phyloP scores from a whole-genome alignment of 2,329 filamentous ascomycete species.

The Ophiostoma novo-ulmi region DNA sequence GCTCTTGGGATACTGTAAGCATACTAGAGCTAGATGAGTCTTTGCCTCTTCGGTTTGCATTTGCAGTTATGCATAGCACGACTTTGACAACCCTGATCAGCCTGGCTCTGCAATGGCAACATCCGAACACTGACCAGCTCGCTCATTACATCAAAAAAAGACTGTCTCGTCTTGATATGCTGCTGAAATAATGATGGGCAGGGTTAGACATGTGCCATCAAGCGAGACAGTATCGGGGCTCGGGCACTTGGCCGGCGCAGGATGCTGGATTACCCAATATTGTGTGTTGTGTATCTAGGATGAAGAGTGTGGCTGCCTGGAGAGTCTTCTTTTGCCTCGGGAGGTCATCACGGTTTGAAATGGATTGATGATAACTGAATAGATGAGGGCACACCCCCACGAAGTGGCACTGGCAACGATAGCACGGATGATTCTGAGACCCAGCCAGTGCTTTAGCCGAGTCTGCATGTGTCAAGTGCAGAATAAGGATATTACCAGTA shows the following conservation, averaged over 20 bases:
- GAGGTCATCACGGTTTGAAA: too few relatives aligned
- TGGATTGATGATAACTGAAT: neutral
- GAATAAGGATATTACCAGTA: neutral
- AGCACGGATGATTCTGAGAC: neutral
- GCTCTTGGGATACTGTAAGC: too few relatives aligned
- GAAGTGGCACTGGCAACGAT: too few relatives aligned
- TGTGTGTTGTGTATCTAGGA: neutral
- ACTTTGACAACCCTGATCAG: neutral
- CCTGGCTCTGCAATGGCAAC: neutral
- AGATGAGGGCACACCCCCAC: neutral
- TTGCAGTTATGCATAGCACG: neutral
- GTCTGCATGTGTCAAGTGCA: neutral
- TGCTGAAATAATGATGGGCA: neutral
- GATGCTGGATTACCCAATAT: neutral
- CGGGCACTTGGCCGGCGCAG: neutral
- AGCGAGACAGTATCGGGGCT: neutral
- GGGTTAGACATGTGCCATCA: slow-evolving; percentile 7
- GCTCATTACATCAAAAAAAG: neutral
- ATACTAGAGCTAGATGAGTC: neutral
- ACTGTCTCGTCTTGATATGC: neutral
- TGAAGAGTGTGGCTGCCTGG: neutral
- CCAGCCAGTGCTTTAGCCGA: neutral
- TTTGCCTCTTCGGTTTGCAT: neutral
- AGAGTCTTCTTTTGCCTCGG: too few relatives aligned
- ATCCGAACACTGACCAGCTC: neutral